These are phyloP conservation scores for Carex littledalei DNA, from an alignment of 176 grass and related monocot genomes.

Conservation along the genomic window DNA sequence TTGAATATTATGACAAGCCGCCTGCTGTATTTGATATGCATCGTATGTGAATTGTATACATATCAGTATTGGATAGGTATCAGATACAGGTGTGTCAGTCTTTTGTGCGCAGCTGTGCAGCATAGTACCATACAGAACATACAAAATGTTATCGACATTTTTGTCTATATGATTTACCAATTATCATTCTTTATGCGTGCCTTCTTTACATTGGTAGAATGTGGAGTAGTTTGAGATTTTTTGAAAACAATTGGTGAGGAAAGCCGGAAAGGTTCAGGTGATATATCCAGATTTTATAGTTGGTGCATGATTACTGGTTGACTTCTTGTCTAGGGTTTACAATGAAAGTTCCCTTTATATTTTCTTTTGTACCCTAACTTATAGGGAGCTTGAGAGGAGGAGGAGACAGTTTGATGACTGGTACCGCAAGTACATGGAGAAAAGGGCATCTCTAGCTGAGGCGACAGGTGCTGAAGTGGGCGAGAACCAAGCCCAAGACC, in stretches of 20 bases:
- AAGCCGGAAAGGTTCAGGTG: neutral
- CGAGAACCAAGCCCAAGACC: constrained; percentile 38
- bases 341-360: neutral
- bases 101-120: neutral
- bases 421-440: constrained; percentile 51
- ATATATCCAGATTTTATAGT: neutral
- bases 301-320: neutral
- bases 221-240: neutral
- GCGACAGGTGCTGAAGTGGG: constrained; percentile 35
- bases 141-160: neutral
- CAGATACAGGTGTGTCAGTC: neutral
- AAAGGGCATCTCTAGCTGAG: constrained; percentile 36
- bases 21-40: neutral
- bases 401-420: constrained; percentile 59
- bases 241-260: neutral
- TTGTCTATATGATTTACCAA: neutral
- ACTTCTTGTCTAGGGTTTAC: neutral
- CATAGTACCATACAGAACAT: neutral
- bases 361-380: constrained; percentile 13
- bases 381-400: constrained; percentile 47
- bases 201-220: neutral
- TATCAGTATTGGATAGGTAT: neutral
- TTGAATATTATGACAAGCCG: neutral
- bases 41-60: neutral
- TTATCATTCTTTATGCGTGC: neutral